Evolutionary conservation across 768 basidiomycete species (phyloP), one percentile per base, ranked within the genome.

Genomic region (Lactarius akahatsu): DNA sequence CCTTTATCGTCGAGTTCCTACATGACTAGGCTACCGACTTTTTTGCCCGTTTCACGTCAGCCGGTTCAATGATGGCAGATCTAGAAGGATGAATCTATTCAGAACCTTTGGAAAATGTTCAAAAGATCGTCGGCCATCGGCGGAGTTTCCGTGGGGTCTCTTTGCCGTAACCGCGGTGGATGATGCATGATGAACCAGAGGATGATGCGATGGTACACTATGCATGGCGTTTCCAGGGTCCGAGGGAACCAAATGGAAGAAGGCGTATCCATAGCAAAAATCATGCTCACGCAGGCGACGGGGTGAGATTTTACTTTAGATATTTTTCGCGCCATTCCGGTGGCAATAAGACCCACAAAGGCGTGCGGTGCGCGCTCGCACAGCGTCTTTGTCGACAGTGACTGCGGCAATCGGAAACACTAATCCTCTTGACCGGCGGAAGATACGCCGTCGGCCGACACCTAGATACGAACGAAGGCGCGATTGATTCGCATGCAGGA

Each of bases 41-140:
- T 52, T 52, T 52, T 52, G 50, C 23, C 13, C 50, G 50, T 26
- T 52, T 52, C 50, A 52, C 50, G 50, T 52, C 50, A 52, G 11
- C 50, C 5, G 50, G 26, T 52, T 50, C 26, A 52, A 52, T 23
- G 50, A 26, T 52, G 50, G 50, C 50, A 52, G 30, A 56, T 34
- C 55, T 30, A 56, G 18, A 56, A 56, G 30, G 55, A 18, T 4
- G 32, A 30, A 56, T 20, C 20, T 56, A 34, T 56, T 34, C 55
- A 30, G 32, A 56, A 30, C 30, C 54, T 16, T 28, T 30, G 28
- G 30, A 43, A 45, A 34, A 20, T 32, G 30, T 34, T 47, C 41
- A 30, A 60, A 61, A 50, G 60, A 52, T 61, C 47, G 34, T 61
- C 59, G 43, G 43, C 47, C 45, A 61, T 52, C 47, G 45, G 47